Conservation (phyloP, 768 basidiomycete species). For the Suillus decipiens region DNA sequence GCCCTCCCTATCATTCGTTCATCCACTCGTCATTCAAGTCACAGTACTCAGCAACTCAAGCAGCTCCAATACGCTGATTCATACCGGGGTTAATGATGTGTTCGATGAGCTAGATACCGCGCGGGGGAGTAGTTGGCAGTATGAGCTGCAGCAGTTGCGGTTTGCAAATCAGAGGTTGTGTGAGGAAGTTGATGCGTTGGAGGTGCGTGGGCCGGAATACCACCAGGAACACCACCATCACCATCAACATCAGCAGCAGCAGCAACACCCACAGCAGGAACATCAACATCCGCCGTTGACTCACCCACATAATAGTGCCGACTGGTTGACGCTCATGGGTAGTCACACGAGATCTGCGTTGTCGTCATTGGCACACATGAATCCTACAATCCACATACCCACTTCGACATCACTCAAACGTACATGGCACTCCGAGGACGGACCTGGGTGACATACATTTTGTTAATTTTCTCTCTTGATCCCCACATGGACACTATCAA, state of each 20-base stretch:
- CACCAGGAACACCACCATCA: not conserved
- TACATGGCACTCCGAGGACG: conserved; percentile 28
- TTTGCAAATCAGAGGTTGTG: conserved; percentile 65
- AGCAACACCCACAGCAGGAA: conserved; percentile 8
- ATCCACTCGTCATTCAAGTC: conserved; percentile 33
- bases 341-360: conserved; percentile 20
- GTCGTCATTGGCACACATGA: conserved; percentile 30
- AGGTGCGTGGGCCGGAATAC: conserved; percentile 21
- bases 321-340: not conserved
- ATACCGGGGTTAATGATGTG: conserved; percentile 41
- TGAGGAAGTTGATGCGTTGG: conserved; percentile 55
- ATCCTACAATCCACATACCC: conserved; percentile 9
- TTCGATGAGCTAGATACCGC: conserved; percentile 73
- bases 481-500: not conserved
- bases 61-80: conserved; percentile 15
- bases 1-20: conserved; percentile 19
- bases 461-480: conserved; percentile 6
- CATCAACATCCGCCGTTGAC: conserved; percentile 14
- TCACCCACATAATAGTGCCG: not conserved
- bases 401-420: conserved; percentile 26
- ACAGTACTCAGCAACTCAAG: conserved; percentile 19
- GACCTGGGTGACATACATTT: not conserved
- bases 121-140: conserved; percentile 87
- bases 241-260: conserved; percentile 2
- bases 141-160: conserved; percentile 83